Base-by-base conservation (phyloP, 768 basidiomycete species). In the Russula brevipes region DNA sequence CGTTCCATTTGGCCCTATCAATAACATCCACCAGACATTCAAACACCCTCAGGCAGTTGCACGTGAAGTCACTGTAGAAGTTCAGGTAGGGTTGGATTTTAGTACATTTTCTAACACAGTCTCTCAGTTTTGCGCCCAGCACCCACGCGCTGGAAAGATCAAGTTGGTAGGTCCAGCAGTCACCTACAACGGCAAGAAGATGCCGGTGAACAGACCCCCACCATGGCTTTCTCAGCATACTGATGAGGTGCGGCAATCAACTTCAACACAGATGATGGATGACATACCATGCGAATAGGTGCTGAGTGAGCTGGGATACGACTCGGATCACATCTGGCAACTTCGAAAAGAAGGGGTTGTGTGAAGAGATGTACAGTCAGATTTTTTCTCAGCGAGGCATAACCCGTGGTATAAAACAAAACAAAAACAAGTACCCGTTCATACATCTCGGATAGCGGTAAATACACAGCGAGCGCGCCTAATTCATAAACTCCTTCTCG, bases 1-100 rank as follows among this genome's bases (percentile, higher is more conserved):
- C 11, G 85, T 93, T 31, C 91, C 91, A 7, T 87, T 88, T 73
- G 91, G 89, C 36, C 95, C 95, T 17, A 96, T 98, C 77, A 97
- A 97, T 72, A 88, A 91, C 68, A 91, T 98, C 63, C 71, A 81
- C 63, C 85, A 94, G 73, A 94, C 95, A 3, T 98, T 97, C 70
- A 83, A 85, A 39, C 95, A 97, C 74, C 92, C 93, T 7, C 81
- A 92, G 77, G 91, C 91, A 2, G 70, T 86, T 45, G 93, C 94
- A 35, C 81, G 95, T 54, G 77, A 81, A 56, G 82, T 89, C 45
- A 84, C 84, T 0, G 82, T 88, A 33, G 91, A 94, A 69, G 82
- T 96, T 55, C 84, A 93, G 67, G 91, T 91, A 72, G 73, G 82
- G 74, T 33, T 50, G 82, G 74, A 36, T 50, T 33, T 49, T 30